Evolutionary conservation across 768 basidiomycete species (phyloP).

Genomic region (Boletellus ananiceps): DNA sequence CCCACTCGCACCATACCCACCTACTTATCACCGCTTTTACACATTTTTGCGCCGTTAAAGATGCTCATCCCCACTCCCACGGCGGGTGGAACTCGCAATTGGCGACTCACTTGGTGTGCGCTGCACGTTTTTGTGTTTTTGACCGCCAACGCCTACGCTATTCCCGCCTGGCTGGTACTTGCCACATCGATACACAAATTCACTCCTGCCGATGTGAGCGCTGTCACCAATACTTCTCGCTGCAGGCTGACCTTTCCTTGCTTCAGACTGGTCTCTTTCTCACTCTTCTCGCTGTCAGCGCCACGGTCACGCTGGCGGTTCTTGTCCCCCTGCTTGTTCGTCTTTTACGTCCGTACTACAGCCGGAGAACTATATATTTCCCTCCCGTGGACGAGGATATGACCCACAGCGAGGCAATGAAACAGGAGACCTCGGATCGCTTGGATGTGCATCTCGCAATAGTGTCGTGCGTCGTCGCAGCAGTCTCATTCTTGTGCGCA

Average conservation of each 20-base stretch:
- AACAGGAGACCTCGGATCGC: conserved; percentile 16
- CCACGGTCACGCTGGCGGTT: conserved; percentile 15
- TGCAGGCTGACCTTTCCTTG: not conserved
- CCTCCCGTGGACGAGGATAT: not conserved
- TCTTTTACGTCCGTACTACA: conserved; percentile 26
- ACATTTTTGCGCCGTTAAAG: conserved; percentile 23
- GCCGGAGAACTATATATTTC: not conserved
- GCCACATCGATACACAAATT: conserved; percentile 25
- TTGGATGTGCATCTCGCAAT: conserved; percentile 29
- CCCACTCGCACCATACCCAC: not conserved
- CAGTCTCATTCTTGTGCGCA: conserved; percentile 11
- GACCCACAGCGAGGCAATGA: not conserved
- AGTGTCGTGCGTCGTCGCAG: conserved; percentile 14
- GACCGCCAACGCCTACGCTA: conserved; percentile 13
- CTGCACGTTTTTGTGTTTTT: conserved; percentile 22
- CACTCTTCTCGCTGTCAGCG: conserved; percentile 13
- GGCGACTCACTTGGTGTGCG: conserved; percentile 29
- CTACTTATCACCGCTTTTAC: not conserved
- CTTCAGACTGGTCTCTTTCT: conserved; percentile 28
- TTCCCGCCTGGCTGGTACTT: conserved; percentile 19
- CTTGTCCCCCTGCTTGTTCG: conserved; percentile 22
- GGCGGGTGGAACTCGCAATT: conserved; percentile 20
- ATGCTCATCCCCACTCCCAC: conserved; percentile 17
- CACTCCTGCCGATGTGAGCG: conserved; percentile 24
- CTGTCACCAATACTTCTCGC: too few relatives aligned